A percentile compares a stretch with the other conserved stretches of the same genome.
Conservation (phyloP, 1,284 basidiomycete species). For the Leccinum subrobustum region DNA sequence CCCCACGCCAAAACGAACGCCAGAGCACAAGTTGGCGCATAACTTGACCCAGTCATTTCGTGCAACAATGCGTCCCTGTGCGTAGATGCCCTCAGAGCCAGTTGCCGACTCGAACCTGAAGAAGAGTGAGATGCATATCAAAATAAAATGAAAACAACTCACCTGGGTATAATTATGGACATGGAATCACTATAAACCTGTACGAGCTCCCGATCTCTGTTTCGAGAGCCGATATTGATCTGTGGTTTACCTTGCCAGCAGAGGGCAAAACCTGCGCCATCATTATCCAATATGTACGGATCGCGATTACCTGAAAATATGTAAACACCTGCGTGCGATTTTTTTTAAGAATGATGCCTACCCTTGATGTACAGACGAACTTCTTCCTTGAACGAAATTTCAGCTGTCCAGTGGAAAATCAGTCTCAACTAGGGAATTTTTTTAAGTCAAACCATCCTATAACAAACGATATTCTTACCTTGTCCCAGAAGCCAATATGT, state of each 20-base stretch:
- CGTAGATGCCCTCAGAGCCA: slow-evolving; percentile 11
- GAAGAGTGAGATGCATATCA: slow-evolving; percentile 5
- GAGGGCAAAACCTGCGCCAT: slow-evolving; percentile 88
- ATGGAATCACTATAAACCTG: slow-evolving; percentile 84
- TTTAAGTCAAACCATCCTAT: slow-evolving; percentile 1
- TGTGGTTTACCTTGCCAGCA: slow-evolving; percentile 82
- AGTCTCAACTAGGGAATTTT: slow-evolving; percentile 62
- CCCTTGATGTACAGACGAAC: slow-evolving; percentile 88
- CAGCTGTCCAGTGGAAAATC: slow-evolving; percentile 82
- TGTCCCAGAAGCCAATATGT: slow-evolving; percentile 93
- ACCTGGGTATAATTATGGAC: slow-evolving; percentile 84
- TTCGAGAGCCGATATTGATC: slow-evolving; percentile 72
- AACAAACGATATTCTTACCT: slow-evolving; percentile 41
- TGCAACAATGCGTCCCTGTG: slow-evolving; percentile 22
- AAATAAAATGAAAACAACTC: slow-evolving; percentile 12
- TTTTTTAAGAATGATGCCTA: slow-evolving; percentile 26
- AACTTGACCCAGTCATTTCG: slow-evolving; percentile 47
- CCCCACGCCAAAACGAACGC: slow-evolving; percentile 91
- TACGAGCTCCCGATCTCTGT: slow-evolving; percentile 77
- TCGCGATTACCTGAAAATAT: slow-evolving; percentile 69
- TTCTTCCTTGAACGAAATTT: slow-evolving; percentile 70
- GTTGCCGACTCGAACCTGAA: slow-evolving; percentile 24
- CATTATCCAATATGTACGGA: slow-evolving; percentile 74
- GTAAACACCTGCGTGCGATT: slow-evolving; percentile 15
- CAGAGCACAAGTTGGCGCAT: slow-evolving; percentile 83